Conservation (phyloP, 2,329 filamentous ascomycete genomes). For the Fusarium decemcellulare region DNA sequence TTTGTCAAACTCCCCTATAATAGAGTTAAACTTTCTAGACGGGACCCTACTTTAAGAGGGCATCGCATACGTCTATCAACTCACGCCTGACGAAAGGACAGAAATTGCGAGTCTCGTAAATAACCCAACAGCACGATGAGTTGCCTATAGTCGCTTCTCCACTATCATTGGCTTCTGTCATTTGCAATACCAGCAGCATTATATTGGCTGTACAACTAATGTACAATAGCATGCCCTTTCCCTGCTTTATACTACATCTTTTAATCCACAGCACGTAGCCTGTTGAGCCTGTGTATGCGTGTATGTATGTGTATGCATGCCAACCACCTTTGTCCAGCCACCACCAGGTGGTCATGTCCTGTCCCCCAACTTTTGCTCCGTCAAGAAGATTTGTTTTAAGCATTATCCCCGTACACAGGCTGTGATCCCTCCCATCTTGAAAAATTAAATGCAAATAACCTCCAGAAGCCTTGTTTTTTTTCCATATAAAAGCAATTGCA, state of each 20-base stretch:
- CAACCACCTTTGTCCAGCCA: slow-evolving; percentile 5
- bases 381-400: slow-evolving; percentile 27
- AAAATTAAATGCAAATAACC: slow-evolving; percentile 40
- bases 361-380: slow-evolving; percentile 30
- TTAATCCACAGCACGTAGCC: slow-evolving; percentile 1
- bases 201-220: slow-evolving; percentile 44
- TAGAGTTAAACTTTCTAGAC: too few relatives aligned
- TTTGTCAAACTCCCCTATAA: too few relatives aligned
- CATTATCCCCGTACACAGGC: slow-evolving; percentile 34
- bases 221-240: slow-evolving; percentile 33
- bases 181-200: slow-evolving; percentile 34
- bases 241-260: slow-evolving; percentile 7
- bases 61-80: too few relatives aligned
- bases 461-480: slow-evolving; percentile 28
- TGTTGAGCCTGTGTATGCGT: slow-evolving; percentile 22
- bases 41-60: too few relatives aligned
- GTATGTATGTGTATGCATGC: slow-evolving; percentile 13
- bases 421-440: slow-evolving; percentile 18
- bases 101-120: too few relatives aligned
- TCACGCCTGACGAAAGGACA: too few relatives aligned
- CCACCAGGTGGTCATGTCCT: slow-evolving; percentile 27
- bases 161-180: neutral
- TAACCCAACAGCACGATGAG: too few relatives aligned
- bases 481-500: slow-evolving; percentile 28
- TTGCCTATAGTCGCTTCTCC: too few relatives aligned